A percentile compares a stretch with the other conserved stretches of the same genome.
Evolutionary conservation across 805 yeast genomes (phyloP).

Genomic region (Lipomyces starkeyi): DNA sequence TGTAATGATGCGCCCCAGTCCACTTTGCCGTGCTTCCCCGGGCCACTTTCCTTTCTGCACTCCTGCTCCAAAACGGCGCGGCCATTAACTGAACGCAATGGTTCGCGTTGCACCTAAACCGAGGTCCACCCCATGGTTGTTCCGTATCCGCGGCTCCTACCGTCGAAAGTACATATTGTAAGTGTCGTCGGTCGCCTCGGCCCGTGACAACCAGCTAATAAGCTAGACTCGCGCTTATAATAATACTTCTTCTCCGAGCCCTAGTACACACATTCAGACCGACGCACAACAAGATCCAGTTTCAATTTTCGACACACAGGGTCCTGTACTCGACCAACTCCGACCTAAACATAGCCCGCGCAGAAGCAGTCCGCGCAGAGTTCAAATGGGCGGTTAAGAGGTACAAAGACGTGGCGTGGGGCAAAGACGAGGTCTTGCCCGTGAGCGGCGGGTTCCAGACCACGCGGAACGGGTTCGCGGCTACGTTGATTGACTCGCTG

Average conservation of each 20-base stretch:
- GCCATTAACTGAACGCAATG: background rate
- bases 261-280: slow-evolving; percentile 2
- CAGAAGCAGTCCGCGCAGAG: slow-evolving; percentile 25
- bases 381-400: slow-evolving; percentile 28
- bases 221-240: background rate
- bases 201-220: background rate
- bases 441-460: slow-evolving; percentile 42
- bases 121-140: slow-evolving; percentile 1
- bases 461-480: slow-evolving; percentile 53
- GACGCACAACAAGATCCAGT: slow-evolving; percentile 19
- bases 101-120: slow-evolving; percentile 7
- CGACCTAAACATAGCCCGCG: slow-evolving; percentile 15
- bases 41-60: too few relatives aligned
- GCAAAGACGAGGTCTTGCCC: slow-evolving; percentile 50
- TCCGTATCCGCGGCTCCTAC: slow-evolving; percentile 9
- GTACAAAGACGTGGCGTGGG: slow-evolving; percentile 43
- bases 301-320: slow-evolving; percentile 12
- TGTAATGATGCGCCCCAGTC: too few relatives aligned
- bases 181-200: too few relatives aligned
- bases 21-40: too few relatives aligned
- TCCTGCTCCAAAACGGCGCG: background rate
- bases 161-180: slow-evolving; percentile 16
- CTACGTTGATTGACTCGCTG: slow-evolving; percentile 52
- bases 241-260: slow-evolving; percentile 1
- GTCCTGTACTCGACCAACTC: slow-evolving; percentile 3